Evolutionary conservation across 176 grass and related monocot genomes (phyloP).

Genomic region (Raddia guianensis): DNA sequence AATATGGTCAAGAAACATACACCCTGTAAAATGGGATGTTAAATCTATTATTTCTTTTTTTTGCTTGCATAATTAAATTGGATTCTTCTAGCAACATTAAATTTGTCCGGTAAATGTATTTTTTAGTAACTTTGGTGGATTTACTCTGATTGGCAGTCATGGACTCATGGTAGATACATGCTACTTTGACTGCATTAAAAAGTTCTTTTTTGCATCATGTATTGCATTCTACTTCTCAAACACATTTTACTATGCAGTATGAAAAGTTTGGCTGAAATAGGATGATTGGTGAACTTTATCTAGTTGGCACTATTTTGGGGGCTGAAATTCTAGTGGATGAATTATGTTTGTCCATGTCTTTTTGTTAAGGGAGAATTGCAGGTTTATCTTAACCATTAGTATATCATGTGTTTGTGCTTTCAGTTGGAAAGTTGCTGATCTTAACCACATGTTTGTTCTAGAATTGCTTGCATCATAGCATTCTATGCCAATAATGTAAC

Average conservation of each 20-base stretch:
- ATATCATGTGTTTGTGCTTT: conserved; percentile 16
- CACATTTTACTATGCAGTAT: conserved; percentile 28
- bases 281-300: conserved; percentile 14
- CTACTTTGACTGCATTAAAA: conserved; percentile 21
- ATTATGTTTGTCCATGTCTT: conserved; percentile 8
- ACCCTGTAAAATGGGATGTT: conserved; percentile 4
- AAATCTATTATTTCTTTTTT: conserved; percentile 32
- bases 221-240: not conserved
- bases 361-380: not conserved
- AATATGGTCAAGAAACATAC: conserved; percentile 20
- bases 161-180: not conserved
- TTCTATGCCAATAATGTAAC: not conserved
- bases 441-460: not conserved
- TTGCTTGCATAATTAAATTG: conserved; percentile 1
- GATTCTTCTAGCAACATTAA: not conserved
- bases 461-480: not conserved
- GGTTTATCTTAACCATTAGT: not conserved
- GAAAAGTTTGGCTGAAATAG: conserved; percentile 31
- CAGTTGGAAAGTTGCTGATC: not conserved
- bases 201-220: not conserved
- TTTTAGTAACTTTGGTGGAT: conserved; percentile 20
- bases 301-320: conserved; percentile 31
- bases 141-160: conserved; percentile 14
- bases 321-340: conserved; percentile 15
- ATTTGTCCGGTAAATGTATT: conserved; percentile 23